phyloP scores from a whole-genome alignment of 1,284 basidiomycete genomes.

The Melampsora occidentalis region DNA sequence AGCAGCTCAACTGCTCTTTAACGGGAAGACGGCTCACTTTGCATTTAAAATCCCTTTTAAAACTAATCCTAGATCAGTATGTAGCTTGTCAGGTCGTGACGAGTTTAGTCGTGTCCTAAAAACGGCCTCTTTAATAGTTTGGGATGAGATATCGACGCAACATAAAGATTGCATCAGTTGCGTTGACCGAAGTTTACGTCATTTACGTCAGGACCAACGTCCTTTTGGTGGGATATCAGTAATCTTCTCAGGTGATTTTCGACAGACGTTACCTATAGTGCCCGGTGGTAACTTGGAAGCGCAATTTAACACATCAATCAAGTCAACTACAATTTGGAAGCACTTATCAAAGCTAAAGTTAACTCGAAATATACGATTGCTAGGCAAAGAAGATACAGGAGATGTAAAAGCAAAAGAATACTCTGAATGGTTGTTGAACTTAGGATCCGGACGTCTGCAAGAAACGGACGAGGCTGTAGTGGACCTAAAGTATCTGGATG shows the following conservation, averaged over 20 bases:
- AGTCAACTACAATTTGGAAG: background rate
- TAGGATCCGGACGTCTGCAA: background rate
- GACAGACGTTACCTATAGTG: slow-evolving; percentile 17
- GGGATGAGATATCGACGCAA: slow-evolving; percentile 30
- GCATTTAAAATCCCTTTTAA: slow-evolving; percentile 56
- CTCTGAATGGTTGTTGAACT: background rate
- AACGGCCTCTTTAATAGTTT: background rate
- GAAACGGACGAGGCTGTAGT: background rate
- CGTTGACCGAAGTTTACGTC: slow-evolving; percentile 13
- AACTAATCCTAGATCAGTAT: background rate
- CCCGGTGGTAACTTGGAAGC: background rate
- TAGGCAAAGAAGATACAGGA: no score
- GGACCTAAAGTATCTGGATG: no score
- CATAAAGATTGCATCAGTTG: slow-evolving; percentile 21
- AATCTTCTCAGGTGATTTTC: slow-evolving; percentile 8
- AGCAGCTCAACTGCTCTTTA: slow-evolving; percentile 56
- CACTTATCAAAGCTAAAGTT: no score
- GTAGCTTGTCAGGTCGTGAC: background rate
- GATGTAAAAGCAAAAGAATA: background rate
- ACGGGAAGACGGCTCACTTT: slow-evolving; percentile 58
- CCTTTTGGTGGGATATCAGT: slow-evolving; percentile 15
- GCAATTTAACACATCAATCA: background rate
- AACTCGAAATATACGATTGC: no score
- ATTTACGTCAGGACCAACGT: background rate
- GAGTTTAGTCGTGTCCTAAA: background rate